A percentile compares a stretch with the other conserved stretches of the same genome.
Conservation (phyloP, 2,329 filamentous ascomycete species). For the Ustilaginoidea virens region DNA sequence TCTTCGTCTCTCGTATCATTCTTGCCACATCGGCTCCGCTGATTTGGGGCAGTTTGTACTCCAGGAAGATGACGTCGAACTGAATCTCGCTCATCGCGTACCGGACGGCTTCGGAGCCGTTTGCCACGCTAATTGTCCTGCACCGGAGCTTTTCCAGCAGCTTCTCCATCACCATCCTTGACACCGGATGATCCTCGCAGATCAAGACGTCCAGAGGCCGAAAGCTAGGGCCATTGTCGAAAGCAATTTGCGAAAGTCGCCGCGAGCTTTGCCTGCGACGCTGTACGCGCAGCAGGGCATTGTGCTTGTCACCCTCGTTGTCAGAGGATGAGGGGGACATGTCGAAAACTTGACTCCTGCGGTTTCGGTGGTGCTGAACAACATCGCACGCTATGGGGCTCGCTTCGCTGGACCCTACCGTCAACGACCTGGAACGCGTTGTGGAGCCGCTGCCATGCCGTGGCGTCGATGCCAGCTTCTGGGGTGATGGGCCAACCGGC, state of each 20-base stretch:
- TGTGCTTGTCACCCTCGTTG: conserved; percentile 87
- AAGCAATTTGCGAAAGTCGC: conserved; percentile 77
- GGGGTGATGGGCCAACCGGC: conserved; percentile 41
- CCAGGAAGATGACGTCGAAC: conserved; percentile 97
- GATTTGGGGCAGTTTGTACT: conserved; percentile 88
- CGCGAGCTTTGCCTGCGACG: conserved; percentile 90
- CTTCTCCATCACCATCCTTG: conserved; percentile 97
- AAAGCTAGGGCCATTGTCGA: conserved; percentile 73
- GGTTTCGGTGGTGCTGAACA: conserved; percentile 68
- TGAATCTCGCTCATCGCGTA: conserved; percentile 96
- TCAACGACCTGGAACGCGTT: conserved; percentile 72
- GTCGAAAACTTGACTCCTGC: conserved; percentile 87
- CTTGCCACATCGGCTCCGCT: conserved; percentile 90
- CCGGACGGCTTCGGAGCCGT: conserved; percentile 80
- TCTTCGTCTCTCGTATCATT: conserved; percentile 95
- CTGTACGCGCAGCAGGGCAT: conserved; percentile 81
- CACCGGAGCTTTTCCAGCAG: conserved; percentile 89
- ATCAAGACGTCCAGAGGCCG: conserved; percentile 87
- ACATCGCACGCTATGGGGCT: conserved; percentile 57
- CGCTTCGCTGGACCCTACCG: conserved; percentile 85
- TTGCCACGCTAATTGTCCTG: conserved; percentile 80
- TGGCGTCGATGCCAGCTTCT: conserved; percentile 45
- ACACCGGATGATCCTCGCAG: conserved; percentile 95
- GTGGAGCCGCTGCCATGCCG: conserved; percentile 45
- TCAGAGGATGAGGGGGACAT: conserved; percentile 96